Evolutionary conservation across 208 protist genomes (phyloP).

Genomic region (Crithidia fasciculata): DNA sequence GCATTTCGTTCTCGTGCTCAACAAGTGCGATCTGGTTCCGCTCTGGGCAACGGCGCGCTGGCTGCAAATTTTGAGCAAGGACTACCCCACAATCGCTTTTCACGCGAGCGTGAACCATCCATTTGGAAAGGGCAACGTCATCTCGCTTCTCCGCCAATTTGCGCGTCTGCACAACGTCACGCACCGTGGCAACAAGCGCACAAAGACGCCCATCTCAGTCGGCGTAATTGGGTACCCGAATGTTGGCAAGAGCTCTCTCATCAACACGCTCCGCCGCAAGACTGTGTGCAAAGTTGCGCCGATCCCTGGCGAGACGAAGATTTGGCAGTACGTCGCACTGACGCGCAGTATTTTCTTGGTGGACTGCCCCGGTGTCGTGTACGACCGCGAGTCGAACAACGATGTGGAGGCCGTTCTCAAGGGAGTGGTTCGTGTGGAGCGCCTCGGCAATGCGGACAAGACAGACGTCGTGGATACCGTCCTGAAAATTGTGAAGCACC

Average conservation of each 20-base stretch:
- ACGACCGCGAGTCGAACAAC: constrained; percentile 92
- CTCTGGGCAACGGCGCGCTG: constrained; percentile 98
- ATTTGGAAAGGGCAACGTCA: constrained; percentile 99
- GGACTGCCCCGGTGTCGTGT: constrained; percentile 99
- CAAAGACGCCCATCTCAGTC: constrained; percentile 90
- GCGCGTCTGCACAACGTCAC: constrained; percentile 90
- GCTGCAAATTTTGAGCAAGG: constrained; percentile 97
- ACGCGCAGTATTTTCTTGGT: constrained; percentile 99
- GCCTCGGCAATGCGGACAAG: constrained; percentile 91
- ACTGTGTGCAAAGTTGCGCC: constrained; percentile 99
- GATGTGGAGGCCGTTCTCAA: constrained; percentile 98
- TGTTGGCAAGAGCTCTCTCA: constrained; percentile 99
- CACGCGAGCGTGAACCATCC: constrained; percentile 99
- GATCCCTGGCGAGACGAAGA: constrained; percentile 99
- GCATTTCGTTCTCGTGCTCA: constrained; percentile 99
- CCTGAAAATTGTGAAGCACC: constrained; percentile 94
- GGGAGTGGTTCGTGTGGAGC: constrained; percentile 96
- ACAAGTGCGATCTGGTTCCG: constrained; percentile 99
- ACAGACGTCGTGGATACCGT: constrained; percentile 95
- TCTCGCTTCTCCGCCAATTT: constrained; percentile 99
- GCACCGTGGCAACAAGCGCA: constrained; percentile 84
- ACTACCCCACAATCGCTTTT: constrained; percentile 99
- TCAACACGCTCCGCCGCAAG: constrained; percentile 99
- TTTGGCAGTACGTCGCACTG: constrained; percentile 99
- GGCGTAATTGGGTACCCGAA: constrained; percentile 99